Conservation (phyloP, 331 rosid genomes). For the Telfairia occidentalis region DNA sequence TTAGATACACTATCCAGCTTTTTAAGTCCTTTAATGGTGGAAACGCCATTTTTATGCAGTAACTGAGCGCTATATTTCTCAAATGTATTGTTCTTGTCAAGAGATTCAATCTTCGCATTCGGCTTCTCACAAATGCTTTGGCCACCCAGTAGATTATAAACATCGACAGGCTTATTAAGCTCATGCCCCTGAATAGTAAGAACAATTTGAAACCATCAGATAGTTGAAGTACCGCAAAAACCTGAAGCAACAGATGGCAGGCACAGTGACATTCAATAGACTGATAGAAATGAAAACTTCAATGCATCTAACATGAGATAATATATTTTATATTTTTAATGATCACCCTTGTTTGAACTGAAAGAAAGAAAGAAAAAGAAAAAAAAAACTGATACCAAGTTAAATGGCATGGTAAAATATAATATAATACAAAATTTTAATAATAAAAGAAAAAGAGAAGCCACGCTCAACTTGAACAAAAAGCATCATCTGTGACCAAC, state of each 20-base stretch:
- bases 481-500: not conserved
- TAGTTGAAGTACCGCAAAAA: not conserved
- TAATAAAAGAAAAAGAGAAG: not conserved
- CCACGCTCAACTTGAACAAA: not conserved
- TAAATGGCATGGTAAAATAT: not conserved
- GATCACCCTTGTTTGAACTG: not conserved
- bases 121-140: slow-evolving; percentile 26
- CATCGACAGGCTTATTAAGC: slow-evolving; percentile 42
- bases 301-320: not conserved
- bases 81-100: slow-evolving; percentile 18
- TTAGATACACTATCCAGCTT: slow-evolving; percentile 29
- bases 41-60: slow-evolving; percentile 26
- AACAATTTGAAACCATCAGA: slow-evolving; percentile 9
- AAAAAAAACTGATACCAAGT: not conserved
- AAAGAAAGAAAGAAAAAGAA: too few species aligned
- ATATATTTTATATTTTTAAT: not conserved
- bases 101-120: slow-evolving; percentile 15
- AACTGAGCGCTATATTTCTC: slow-evolving; percentile 36
- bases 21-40: slow-evolving; percentile 28
- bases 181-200: slow-evolving; percentile 39
- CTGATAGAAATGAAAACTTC: not conserved
- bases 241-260: not conserved
- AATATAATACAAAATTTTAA: not conserved
- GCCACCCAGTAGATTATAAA: slow-evolving; percentile 38
- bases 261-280: not conserved